phyloP scores from a whole-genome alignment of 306 rosid species.

The Medicago ruthenica region DNA sequence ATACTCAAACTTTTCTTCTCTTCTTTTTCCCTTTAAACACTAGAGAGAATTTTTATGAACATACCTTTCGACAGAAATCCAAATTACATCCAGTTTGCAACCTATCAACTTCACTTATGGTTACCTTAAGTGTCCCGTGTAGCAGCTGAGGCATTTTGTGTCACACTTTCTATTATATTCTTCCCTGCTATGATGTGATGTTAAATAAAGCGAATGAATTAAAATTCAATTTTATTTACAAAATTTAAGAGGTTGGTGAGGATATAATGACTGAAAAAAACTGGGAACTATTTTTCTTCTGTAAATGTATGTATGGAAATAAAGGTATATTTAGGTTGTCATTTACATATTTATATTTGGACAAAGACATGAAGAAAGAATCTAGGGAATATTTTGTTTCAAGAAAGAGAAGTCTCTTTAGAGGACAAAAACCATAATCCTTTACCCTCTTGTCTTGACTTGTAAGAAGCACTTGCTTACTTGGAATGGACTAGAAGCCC shows the following conservation, averaged over 20 bases:
- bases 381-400: slow-evolving; percentile 18
- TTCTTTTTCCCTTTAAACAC: background rate
- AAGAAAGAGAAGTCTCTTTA: slow-evolving; percentile 63
- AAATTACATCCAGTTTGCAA: slow-evolving; percentile 51
- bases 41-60: slow-evolving; percentile 9
- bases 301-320: slow-evolving; percentile 12
- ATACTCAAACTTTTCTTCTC: too few species aligned
- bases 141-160: slow-evolving; percentile 60
- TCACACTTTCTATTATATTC: background rate
- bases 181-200: too few species aligned
- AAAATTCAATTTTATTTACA: background rate
- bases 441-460: slow-evolving; percentile 61
- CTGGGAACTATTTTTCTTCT: background rate
- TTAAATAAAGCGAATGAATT: too few species aligned
- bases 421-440: slow-evolving; percentile 54
- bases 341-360: slow-evolving; percentile 30
- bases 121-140: slow-evolving; percentile 68
- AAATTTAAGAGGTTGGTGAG: background rate
- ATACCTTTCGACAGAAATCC: slow-evolving; percentile 53
- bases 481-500: slow-evolving; percentile 40
- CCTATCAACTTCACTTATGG: slow-evolving; percentile 60
- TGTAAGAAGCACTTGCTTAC: slow-evolving; percentile 45
- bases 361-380: slow-evolving; percentile 34
- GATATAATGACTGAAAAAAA: slow-evolving; percentile 10
- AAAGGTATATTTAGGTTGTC: slow-evolving; percentile 34